Conservation (phyloP, 768 basidiomycete species). For the Leccinum disarticulatum region DNA sequence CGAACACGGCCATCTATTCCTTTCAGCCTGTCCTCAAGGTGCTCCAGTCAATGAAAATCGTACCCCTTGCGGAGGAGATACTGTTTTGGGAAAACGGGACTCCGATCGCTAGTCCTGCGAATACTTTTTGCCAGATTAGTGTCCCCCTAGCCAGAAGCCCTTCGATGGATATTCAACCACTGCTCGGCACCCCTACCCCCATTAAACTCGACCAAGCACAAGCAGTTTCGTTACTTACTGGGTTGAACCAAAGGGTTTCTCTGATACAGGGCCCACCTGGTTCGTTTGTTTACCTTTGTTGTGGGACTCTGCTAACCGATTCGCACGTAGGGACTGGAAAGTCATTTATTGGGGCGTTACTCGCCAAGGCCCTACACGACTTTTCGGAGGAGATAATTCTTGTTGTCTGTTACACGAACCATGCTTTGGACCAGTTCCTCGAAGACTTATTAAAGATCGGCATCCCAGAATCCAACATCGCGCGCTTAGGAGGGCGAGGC, state of each 20-base stretch:
- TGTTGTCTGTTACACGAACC: constrained; percentile 72
- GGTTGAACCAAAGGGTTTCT: constrained; percentile 55
- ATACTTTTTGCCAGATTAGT: constrained; percentile 25
- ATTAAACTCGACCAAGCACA: constrained; percentile 57
- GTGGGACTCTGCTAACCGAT: not conserved
- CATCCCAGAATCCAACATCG: constrained; percentile 48
- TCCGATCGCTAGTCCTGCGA: constrained; percentile 11
- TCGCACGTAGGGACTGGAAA: constrained; percentile 60
- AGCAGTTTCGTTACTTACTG: constrained; percentile 42
- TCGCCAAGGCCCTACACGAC: constrained; percentile 59
- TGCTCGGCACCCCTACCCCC: constrained; percentile 38
- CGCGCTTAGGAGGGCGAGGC: constrained; percentile 57
- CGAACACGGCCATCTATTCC: constrained; percentile 57
- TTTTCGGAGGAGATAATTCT: constrained; percentile 48
- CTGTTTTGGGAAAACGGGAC: constrained; percentile 48
- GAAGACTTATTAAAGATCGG: constrained; percentile 60
- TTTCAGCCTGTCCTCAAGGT: constrained; percentile 62
- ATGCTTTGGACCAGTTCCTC: constrained; percentile 69
- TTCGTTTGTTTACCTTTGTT: constrained; percentile 28
- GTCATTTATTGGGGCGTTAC: constrained; percentile 65
- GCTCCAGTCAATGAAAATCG: constrained; percentile 43
- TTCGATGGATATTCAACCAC: constrained; percentile 38
- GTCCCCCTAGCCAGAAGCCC: constrained; percentile 32
- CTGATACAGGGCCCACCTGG: constrained; percentile 75
- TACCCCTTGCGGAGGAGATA: constrained; percentile 53